Evolutionary conservation across 345 rosid genomes (phyloP).

Genomic region (Syzygium aqueum): DNA sequence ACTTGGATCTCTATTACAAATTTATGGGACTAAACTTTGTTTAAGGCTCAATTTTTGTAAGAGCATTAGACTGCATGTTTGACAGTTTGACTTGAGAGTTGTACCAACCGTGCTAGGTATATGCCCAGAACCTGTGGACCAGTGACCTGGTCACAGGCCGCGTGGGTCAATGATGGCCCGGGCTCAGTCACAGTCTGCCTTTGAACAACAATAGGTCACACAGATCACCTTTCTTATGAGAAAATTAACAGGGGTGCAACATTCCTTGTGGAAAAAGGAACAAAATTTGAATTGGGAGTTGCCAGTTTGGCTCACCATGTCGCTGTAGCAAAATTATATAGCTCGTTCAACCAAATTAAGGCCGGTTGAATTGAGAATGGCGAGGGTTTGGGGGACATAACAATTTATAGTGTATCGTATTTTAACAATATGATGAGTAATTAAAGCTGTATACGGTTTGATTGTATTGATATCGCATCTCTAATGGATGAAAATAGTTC

Average conservation of each 20-base stretch:
- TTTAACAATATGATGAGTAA: not conserved
- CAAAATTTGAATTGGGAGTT: not conserved
- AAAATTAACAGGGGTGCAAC: not conserved
- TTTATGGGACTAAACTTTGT: not conserved
- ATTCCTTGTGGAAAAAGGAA: not conserved
- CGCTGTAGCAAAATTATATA: not conserved
- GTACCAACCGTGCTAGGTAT: not conserved
- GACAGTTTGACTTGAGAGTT: not conserved
- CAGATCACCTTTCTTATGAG: not conserved
- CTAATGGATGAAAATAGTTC: not conserved
- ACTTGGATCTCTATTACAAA: not conserved
- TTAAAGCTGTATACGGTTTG: not conserved
- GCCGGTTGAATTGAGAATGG: not conserved
- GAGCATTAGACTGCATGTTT: not conserved
- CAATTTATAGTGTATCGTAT: not conserved
- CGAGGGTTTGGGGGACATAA: not conserved
- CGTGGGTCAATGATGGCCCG: not conserved
- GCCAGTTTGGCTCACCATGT: not conserved
- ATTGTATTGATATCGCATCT: not conserved
- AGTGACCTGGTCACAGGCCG: not conserved
- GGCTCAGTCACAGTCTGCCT: not conserved
- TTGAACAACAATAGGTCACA: not conserved
- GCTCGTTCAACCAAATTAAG: not conserved
- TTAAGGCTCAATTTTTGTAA: not conserved
- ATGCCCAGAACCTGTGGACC: not conserved